These are phyloP conservation scores for Clarkia xantiana DNA, from an alignment of 345 rosid species.

Conservation along the genomic window DNA sequence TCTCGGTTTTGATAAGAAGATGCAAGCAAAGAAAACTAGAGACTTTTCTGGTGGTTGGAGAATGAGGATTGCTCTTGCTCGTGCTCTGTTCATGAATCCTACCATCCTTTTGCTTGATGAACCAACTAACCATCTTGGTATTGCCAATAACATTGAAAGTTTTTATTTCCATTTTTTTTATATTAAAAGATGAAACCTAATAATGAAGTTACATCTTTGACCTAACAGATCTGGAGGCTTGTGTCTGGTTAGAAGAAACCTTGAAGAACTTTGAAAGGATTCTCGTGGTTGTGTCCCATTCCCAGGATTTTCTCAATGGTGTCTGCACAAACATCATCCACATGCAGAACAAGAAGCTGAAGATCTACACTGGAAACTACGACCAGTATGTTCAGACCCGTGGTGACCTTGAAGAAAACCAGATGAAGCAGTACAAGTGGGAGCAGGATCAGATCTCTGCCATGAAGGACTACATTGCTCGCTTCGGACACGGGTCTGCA, in stretches of 20 bases:
- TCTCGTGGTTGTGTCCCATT: slow-evolving; percentile 89
- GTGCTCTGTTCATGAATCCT: slow-evolving; percentile 90
- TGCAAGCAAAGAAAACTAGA: slow-evolving; percentile 82
- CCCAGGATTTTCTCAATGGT: slow-evolving; percentile 95
- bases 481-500: slow-evolving; percentile 98
- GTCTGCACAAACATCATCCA: slow-evolving; percentile 95
- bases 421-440: slow-evolving; percentile 99
- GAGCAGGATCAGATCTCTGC: slow-evolving; percentile 97
- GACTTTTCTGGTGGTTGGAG: slow-evolving; percentile 99
- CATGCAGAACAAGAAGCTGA: slow-evolving; percentile 82
- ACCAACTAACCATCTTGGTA: slow-evolving; percentile 96
- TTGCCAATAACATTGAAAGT: background rate
- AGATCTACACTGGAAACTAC: slow-evolving; percentile 74
- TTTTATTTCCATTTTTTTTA: no score
- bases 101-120: slow-evolving; percentile 92
- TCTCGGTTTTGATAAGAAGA: slow-evolving; percentile 82
- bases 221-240: slow-evolving; percentile 84
- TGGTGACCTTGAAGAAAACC: slow-evolving; percentile 86
- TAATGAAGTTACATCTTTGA: no score
- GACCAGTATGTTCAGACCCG: slow-evolving; percentile 98
- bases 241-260: slow-evolving; percentile 96
- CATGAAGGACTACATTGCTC: slow-evolving; percentile 98
- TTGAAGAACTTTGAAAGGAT: slow-evolving; percentile 86
- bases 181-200: no score
- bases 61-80: slow-evolving; percentile 96